Evolutionary conservation across 106 monocot species (phyloP).

Genomic region (Alisma plantagoaquatica): DNA sequence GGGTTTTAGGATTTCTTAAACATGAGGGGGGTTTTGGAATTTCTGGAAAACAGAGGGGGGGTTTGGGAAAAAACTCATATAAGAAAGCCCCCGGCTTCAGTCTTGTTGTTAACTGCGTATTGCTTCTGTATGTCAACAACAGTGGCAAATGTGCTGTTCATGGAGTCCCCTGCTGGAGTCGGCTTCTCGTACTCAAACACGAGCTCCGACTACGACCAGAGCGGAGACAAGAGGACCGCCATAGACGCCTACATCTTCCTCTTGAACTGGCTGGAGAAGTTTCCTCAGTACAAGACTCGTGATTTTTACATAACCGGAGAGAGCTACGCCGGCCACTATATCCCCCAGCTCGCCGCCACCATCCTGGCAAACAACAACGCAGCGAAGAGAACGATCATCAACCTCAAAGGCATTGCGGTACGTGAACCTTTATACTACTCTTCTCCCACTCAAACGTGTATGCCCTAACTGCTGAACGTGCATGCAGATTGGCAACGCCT

Average conservation of each 20-base stretch:
- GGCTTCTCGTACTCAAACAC: slow-evolving; percentile 26
- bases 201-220: slow-evolving; percentile 8
- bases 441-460: no score
- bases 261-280: slow-evolving; percentile 35
- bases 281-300: slow-evolving; percentile 25
- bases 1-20: no score
- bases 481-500: slow-evolving; percentile 26
- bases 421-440: slow-evolving; percentile 5
- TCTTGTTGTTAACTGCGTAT: no score
- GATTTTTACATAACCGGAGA: slow-evolving; percentile 29
- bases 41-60: no score
- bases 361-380: slow-evolving; percentile 7
- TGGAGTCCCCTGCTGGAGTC: slow-evolving; percentile 26
- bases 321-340: slow-evolving; percentile 33
- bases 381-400: slow-evolving; percentile 6
- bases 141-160: slow-evolving; percentile 34
- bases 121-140: not conserved
- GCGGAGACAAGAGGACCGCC: slow-evolving; percentile 16
- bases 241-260: slow-evolving; percentile 19
- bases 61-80: not conserved
- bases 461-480: not conserved
- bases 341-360: slow-evolving; percentile 15
- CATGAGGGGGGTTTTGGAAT: no score
- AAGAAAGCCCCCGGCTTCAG: not conserved
- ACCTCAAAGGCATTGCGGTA: slow-evolving; percentile 15